Evolutionary conservation across 1,284 basidiomycete genomes (phyloP).

Genomic region (Pseudozyma pruni): DNA sequence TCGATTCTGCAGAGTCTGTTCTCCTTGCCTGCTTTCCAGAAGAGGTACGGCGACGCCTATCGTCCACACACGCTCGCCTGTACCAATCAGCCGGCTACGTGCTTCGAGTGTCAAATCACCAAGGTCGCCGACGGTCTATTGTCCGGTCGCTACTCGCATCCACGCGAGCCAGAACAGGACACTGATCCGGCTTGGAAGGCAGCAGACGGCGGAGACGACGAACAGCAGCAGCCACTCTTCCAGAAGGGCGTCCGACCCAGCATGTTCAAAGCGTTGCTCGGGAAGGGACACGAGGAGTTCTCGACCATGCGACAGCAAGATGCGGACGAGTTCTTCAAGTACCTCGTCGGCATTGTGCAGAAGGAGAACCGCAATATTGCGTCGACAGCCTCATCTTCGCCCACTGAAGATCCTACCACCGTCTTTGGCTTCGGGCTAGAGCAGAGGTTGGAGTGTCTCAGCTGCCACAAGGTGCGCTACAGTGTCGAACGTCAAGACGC

Average conservation of each 20-base stretch:
- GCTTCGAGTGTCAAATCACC: constrained; percentile 92
- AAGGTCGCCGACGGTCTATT: constrained; percentile 92
- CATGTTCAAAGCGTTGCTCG: constrained; percentile 88
- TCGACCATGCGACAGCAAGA: constrained; percentile 97
- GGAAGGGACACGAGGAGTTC: constrained; percentile 93
- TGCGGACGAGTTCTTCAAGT: constrained; percentile 90
- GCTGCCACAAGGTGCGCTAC: constrained; percentile 89
- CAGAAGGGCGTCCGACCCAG: constrained; percentile 86
- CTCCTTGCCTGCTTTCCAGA: constrained; percentile 80
- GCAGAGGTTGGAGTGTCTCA: constrained; percentile 72
- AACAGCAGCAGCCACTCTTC: constrained; percentile 70
- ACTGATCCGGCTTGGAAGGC: constrained; percentile 11
- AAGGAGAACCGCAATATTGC: constrained; percentile 63
- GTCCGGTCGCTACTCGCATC: constrained; percentile 88
- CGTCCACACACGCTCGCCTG: constrained; percentile 77
- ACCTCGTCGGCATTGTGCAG: constrained; percentile 79
- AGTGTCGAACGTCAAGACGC: constrained; percentile 81
- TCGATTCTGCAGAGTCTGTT: constrained; percentile 90
- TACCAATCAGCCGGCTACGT: constrained; percentile 78
- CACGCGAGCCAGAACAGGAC: constrained; percentile 67
- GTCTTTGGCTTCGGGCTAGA: constrained; percentile 84
- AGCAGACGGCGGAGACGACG: constrained; percentile 4
- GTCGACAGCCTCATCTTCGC: constrained; percentile 3
- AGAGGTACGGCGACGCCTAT: constrained; percentile 76
- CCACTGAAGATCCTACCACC: constrained; percentile 73